Conservation (phyloP, 805 yeast species). For the Candida coquimbonensis region DNA sequence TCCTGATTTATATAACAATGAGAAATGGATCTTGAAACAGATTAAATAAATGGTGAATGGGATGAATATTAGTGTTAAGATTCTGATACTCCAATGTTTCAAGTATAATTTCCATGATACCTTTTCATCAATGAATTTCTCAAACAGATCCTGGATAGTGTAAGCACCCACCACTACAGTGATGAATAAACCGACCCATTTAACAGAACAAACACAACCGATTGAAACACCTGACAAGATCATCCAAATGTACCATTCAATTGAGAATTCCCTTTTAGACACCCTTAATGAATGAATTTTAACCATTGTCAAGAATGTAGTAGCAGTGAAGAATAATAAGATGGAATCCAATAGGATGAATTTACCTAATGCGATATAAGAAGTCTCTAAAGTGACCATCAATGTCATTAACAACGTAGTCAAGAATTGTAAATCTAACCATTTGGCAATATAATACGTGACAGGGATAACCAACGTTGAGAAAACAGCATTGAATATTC, state of each 20-base stretch:
- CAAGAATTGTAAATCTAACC: constrained; percentile 42
- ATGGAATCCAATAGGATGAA: constrained; percentile 73
- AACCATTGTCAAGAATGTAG: constrained; percentile 56
- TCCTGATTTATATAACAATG: constrained; percentile 70
- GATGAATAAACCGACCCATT: constrained; percentile 77
- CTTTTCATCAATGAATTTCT: constrained; percentile 31
- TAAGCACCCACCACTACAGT: constrained; percentile 56
- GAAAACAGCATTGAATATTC: constrained; percentile 64
- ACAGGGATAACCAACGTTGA: constrained; percentile 62
- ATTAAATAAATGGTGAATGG: constrained; percentile 66
- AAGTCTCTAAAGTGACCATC: constrained; percentile 59
- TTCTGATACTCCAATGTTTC: constrained; percentile 68
- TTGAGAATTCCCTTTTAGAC: constrained; percentile 30
- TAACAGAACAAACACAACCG: constrained; percentile 80
- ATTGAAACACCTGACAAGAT: constrained; percentile 55
- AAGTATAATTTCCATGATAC: constrained; percentile 31
- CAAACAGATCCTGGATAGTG: constrained; percentile 44
- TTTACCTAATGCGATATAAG: constrained; percentile 64
- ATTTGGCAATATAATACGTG: constrained; percentile 63
- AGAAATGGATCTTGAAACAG: constrained; percentile 78
- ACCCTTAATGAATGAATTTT: constrained; percentile 44
- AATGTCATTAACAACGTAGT: constrained; percentile 56
- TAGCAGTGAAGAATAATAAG: constrained; percentile 67
- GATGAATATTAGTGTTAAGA: constrained; percentile 55
- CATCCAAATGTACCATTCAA: constrained; percentile 48